These are phyloP conservation scores for Fraxinus sp. DNA, from an alignment of 305 asterid genomes.

Conservation along the genomic window DNA sequence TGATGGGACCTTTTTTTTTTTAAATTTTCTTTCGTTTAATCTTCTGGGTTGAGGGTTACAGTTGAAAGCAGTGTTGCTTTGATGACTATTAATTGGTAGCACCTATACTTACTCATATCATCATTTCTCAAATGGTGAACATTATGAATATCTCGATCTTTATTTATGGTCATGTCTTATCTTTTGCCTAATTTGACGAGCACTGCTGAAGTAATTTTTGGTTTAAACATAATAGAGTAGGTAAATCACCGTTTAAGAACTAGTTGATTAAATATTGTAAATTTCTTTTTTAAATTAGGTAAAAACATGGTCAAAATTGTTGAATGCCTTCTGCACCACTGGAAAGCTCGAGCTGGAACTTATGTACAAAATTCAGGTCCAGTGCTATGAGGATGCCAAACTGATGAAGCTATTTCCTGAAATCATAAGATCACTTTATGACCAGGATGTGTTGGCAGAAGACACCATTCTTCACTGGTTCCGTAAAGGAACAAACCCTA, in stretches of 20 bases:
- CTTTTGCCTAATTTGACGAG: background rate
- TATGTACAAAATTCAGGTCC: slow-evolving; percentile 90
- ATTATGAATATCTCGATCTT: background rate
- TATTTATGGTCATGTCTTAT: background rate
- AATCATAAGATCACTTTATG: slow-evolving; percentile 84
- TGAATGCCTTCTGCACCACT: slow-evolving; percentile 81
- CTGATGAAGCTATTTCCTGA: slow-evolving; percentile 96
- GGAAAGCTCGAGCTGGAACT: slow-evolving; percentile 95
- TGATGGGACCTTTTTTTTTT: background rate
- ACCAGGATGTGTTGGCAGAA: slow-evolving; percentile 94
- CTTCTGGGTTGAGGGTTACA: background rate
- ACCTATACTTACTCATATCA: background rate
- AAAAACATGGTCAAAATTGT: slow-evolving; percentile 79
- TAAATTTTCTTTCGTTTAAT: background rate
- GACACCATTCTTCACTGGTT: slow-evolving; percentile 98
- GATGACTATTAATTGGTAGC: background rate
- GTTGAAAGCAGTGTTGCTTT: background rate
- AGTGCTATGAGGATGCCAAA: slow-evolving; percentile 95
- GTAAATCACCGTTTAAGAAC: background rate
- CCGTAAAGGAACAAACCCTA: slow-evolving; percentile 80
- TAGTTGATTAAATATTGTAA: slow-evolving; percentile 3
- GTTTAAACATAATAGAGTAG: background rate
- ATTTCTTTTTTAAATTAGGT: slow-evolving; percentile 46
- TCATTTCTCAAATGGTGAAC: background rate
- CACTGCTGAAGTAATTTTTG: background rate